Evolutionary conservation across 1,139 yeast genomes (phyloP).

Genomic region (Kurtzmaniella quercitrusa): DNA sequence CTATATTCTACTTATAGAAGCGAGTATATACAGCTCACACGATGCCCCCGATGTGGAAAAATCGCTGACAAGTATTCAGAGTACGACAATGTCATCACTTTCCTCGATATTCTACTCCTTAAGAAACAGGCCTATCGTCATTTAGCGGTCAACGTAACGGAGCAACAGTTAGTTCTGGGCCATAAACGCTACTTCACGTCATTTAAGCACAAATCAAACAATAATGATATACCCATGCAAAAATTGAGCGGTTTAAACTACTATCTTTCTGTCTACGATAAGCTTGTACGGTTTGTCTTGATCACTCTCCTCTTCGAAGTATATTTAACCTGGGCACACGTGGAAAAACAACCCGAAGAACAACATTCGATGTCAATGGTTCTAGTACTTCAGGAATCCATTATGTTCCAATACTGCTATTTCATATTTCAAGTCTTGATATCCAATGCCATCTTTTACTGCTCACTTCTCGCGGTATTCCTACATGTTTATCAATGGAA

Average conservation of each 20-base stretch:
- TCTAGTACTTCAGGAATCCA: slow-evolving; percentile 40
- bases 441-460: not conserved
- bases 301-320: slow-evolving; percentile 82
- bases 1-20: slow-evolving; percentile 73
- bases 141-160: slow-evolving; percentile 72
- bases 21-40: slow-evolving; percentile 75
- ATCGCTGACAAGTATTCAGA: slow-evolving; percentile 92
- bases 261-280: slow-evolving; percentile 16
- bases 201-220: not conserved
- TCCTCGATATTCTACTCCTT: slow-evolving; percentile 75
- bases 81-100: slow-evolving; percentile 76
- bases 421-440: slow-evolving; percentile 61
- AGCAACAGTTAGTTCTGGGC: slow-evolving; percentile 21
- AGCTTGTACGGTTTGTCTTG: slow-evolving; percentile 48
- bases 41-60: slow-evolving; percentile 66
- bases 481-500: slow-evolving; percentile 26
- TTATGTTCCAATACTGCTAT: slow-evolving; percentile 58
- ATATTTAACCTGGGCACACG: slow-evolving; percentile 87
- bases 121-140: slow-evolving; percentile 92
- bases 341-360: slow-evolving; percentile 50
- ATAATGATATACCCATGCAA: not conserved
- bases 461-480: not conserved
- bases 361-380: slow-evolving; percentile 22
- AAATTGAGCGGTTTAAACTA: not conserved
- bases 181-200: not conserved